Base-by-base conservation (phyloP, 192 early-diverging fungal species). In the Cladochytrium replicatum region DNA sequence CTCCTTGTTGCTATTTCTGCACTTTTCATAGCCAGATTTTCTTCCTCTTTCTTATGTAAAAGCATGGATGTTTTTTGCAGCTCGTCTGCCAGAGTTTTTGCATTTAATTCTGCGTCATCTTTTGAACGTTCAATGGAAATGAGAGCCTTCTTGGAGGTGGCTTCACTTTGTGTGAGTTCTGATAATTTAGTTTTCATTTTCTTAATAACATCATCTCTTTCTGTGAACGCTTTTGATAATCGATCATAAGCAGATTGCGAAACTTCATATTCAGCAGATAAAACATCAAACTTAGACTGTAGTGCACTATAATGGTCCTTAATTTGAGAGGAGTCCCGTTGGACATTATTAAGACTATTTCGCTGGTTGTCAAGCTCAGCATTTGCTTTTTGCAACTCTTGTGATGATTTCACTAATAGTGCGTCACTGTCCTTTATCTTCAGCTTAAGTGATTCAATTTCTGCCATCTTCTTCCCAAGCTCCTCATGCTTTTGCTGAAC, bases 31-130 rank as follows among this genome's bases (percentile, higher is more conserved):
- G 31, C 45, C 30, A 51, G n/a, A 5, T 40, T 51, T 13, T 71
- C 68, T 21, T 55, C 52, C 43, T 77, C 75, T 32, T 75, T 77
- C 46, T 74, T n/a, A n/a, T n/a, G n/a, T n/a, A n/a, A n/a, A n/a
- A n/a, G n/a, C n/a, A n/a, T n/a, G n/a, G n/a, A n/a, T n/a, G n/a
- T n/a, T n/a, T n/a, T n/a, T n/a, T n/a, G n/a, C n/a, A n/a, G n/a
- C n/a, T n/a, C n/a, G n/a, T n/a, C n/a, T n/a, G n/a, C n/a, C n/a
- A n/a, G n/a, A n/a, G n/a, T n/a, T n/a, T n/a, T n/a, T n/a, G n/a
- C n/a, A n/a, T n/a, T n/a, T n/a, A n/a, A n/a, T n/a, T n/a, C n/a
- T n/a, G n/a, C n/a, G n/a, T n/a, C n/a, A n/a, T n/a, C n/a, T n/a
- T n/a, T n/a, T n/a, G n/a, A n/a, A n/a, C n/a, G n/a, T n/a, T n/a